Base-by-base conservation (phyloP, 495 filamentous ascomycete species). In the Neurospora pannonica region DNA sequence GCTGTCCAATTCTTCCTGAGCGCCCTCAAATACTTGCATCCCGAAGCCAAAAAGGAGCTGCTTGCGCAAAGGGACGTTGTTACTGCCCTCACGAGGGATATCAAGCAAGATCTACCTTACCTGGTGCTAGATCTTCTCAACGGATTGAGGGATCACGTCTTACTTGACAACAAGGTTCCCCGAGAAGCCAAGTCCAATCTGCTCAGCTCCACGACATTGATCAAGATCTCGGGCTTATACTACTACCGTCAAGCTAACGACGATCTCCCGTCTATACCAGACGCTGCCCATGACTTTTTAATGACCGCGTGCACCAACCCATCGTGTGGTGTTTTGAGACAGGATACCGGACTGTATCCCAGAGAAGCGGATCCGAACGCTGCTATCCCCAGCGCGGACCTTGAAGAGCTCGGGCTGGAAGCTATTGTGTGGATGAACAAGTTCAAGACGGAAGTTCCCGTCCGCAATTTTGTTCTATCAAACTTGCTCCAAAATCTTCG, bases 401-500 rank as follows among this genome's bases (percentile, higher is more conserved):
- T 83, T 42, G 89, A 93, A 73, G 91, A 92, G 74, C 81, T 93
- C 54, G 92, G 90, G 0, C 83, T 95, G 8, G 91, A 94, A 76
- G 89, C 88, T 46, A 81, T 90, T 36, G 86, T 88, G 3, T 92
- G 90, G 84, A 88, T 90, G 78, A 88, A 90, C 78, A 91, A 88
- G 71, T 92, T 89, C 77, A 85, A 84, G 38, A 86, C 87, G 24
- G 85, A 88, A 4, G 85, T 93, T n/a, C 89, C 91, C 13, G 88
- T 97, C 2, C 87, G 90, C 36, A 98, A 97, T 74, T 88, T 84
- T 19, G 90, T 88, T 1, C 81, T 99, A 24, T 90, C 92, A 4
- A 88, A 90, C 36, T 93, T 98, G 74, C 86, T 92, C 9, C 90
- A 91, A 76, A 88, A 84, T n/a, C 87, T 99, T 43, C 91, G 93